Percentiles rank a stretch among this genome's conserved stretches.
Evolutionary conservation across 768 basidiomycete species (phyloP).

Genomic region (Lactarius indigo): DNA sequence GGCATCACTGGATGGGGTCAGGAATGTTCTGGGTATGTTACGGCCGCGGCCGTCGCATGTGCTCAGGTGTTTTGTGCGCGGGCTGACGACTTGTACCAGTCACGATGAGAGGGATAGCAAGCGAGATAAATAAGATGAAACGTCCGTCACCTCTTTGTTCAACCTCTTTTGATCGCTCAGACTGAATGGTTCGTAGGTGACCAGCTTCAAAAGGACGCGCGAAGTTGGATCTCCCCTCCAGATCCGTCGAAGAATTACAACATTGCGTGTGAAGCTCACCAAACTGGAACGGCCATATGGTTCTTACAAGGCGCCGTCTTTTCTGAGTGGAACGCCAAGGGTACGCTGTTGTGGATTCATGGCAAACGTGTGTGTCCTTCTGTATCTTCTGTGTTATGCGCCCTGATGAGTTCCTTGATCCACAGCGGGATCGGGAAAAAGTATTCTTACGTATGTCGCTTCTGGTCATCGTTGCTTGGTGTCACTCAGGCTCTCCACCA

Average conservation of each 20-base stretch:
- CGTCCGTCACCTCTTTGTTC: neutral
- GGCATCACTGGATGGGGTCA: neutral
- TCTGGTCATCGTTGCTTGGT: neutral
- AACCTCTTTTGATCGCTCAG: neutral
- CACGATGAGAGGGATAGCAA: neutral
- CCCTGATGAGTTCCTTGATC: neutral
- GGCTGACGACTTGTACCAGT: neutral
- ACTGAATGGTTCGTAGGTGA: neutral
- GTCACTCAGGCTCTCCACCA: neutral
- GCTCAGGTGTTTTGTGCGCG: neutral
- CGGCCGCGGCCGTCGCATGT: neutral
- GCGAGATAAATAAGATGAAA: neutral
- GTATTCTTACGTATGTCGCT: neutral
- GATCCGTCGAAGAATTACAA: neutral
- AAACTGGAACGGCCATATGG: neutral
- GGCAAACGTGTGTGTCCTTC: neutral
- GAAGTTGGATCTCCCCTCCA: neutral
- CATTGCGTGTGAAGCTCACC: neutral
- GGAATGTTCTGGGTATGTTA: neutral
- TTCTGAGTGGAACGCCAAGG: neutral
- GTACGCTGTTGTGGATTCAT: neutral
- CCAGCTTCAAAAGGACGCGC: neutral
- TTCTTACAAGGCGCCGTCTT: neutral
- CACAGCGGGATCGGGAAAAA: neutral
- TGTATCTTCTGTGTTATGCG: neutral